Conservation (phyloP, 768 basidiomycete species). For the Tubosaeta brunneosetosa region DNA sequence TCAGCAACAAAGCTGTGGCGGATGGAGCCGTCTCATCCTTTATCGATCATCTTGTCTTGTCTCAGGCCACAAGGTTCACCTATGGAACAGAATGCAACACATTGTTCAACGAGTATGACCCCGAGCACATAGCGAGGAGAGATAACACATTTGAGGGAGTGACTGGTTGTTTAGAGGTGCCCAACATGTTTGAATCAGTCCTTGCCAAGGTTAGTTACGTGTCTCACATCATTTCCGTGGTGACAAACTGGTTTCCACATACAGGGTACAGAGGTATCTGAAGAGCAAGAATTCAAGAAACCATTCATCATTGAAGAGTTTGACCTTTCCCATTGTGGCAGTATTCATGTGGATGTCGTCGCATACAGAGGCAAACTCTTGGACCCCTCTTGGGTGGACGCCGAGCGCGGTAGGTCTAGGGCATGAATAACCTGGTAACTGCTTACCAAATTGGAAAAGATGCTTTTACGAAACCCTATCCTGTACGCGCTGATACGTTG, state of each 20-base stretch:
- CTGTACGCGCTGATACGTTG: not conserved
- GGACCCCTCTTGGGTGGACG: not conserved
- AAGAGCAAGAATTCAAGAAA: constrained; percentile 2
- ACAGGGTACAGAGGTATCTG: not conserved
- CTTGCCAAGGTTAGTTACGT: not conserved
- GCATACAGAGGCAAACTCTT: not conserved
- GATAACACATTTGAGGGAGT: not conserved
- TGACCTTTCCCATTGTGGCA: constrained; percentile 8
- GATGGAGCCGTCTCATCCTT: constrained; percentile 41
- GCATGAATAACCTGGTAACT: not conserved
- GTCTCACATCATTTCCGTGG: not conserved
- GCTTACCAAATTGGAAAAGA: not conserved
- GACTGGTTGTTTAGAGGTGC: not conserved
- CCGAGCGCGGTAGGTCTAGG: not conserved
- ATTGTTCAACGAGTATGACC: not conserved
- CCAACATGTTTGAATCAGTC: not conserved
- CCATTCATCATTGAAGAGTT: constrained; percentile 18
- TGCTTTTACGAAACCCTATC: not conserved
- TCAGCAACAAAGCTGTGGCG: constrained; percentile 45
- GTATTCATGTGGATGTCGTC: not conserved
- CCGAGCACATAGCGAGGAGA: not conserved
- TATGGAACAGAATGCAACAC: constrained; percentile 29
- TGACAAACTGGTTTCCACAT: not conserved
- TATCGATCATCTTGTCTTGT: constrained; percentile 43
- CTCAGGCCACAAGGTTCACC: constrained; percentile 39